Evolutionary conservation across 257 asterid species (phyloP), one percentile per base, ranked within the genome.

Genomic region (Jacaranda mimosifolia): DNA sequence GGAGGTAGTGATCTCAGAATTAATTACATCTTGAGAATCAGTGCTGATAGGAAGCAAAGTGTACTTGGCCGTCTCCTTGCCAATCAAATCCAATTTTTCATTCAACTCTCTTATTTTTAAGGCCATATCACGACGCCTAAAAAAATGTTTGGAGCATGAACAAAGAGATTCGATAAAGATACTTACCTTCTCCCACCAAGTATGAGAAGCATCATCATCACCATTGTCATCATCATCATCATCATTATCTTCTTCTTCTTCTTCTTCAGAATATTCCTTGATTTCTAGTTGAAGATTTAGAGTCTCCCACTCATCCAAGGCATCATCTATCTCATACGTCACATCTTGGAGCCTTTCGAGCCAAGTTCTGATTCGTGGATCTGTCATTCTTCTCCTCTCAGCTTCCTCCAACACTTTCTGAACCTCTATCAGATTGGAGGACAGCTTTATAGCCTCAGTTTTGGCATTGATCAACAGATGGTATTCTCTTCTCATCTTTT

Each of bases 301-400:
- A 8, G 38, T 21, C 39, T 58, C 39, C 64, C 64, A 58, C 39
- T 17, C 21, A 11, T 17, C 64, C 64, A 58, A 21, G 3, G 39
- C 38, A 58, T 58, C 38, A 58, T 58, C 64, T 18, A 58, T 21
- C 14, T 58, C 38, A 58, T 18, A 58, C 64, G 39, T 21, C 64
- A 58, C 14, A 18, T 18, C 39, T 21, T 21, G 13, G 39, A 58
- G 64, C 36, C 64, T 58, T 58, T 21, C 38, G 64, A 58, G 64
- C 64, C 64, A 58, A 58, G 14, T 8, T 58, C 13, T 58, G 64
- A 58, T 38, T 13, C 64, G 64, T 58, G 64, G 64, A 58, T 58
- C 64, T 8, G 38, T 6, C 64, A 21, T 0, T 58, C 39, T 18
- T 58, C 64, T 18, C 39, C 7, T 58, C 36, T 58, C 64, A 18